Base-by-base conservation (phyloP, 352 stramenopile genomes). In the Globisporangium irregulare region DNA sequence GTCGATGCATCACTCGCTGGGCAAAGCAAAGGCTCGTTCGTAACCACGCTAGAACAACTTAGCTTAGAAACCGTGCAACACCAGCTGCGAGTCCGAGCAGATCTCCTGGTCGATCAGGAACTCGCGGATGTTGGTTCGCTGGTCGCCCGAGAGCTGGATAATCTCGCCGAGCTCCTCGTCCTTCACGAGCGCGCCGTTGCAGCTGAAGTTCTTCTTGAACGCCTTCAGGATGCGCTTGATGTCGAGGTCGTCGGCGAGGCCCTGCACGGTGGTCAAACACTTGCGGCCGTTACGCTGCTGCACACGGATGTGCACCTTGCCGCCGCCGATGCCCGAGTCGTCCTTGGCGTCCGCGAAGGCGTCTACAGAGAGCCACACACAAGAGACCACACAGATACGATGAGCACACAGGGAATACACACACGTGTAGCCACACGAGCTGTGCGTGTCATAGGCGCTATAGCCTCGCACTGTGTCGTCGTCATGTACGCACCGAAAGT, bases 131-230 rank as follows among this genome's bases (percentile, higher is more conserved):
- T 99, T 99, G 57, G 95, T 98, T 77, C 98, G 86, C 84, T 99
- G 98, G 87, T 99, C 98, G 64, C 98, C 98, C 59, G 95, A 98
- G 41, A 99, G 87, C 81, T 99, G 98, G 79, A 99, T 99, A 73
- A 99, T 98, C 77, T 99, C 97, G 61, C 96, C 92, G 36, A 96
- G 80, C 72, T 99, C 97, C 62, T 99, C 90, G 79, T 99, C 97
- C 73, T 99, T 98, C 60, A 99, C 96, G 46, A 99, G 96, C 63
- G 97, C 97, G 64, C 98, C 98, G 86, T 99, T 99, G 86, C 98
- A 99, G 77, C 91, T 98, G 77, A 99, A 99, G 82, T 99, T 99
- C 88, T 99, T 99, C 91, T 99, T 99, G 78, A 99, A 99, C 57
- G 97, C 98, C 84, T 99, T 99, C 71, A 98, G 96, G 82, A 99